Percentiles rank a stretch among this genome's conserved stretches.
phyloP scores from a whole-genome alignment of 805 yeast species.

The Kregervanrija fluxuum region DNA sequence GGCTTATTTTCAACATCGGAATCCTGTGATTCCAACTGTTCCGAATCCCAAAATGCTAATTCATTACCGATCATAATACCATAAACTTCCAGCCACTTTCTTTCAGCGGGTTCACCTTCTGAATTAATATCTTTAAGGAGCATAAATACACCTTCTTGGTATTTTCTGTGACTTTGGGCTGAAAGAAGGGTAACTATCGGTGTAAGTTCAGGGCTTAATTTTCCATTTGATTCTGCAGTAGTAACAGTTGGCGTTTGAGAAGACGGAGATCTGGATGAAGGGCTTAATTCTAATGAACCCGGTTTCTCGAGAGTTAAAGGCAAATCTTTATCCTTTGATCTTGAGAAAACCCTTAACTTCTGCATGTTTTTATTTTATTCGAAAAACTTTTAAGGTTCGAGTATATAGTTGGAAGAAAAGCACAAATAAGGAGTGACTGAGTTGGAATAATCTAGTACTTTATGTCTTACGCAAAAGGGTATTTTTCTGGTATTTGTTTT shows the following conservation, averaged over 20 bases:
- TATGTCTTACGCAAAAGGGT: too few species aligned
- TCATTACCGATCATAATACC: slow-evolving; percentile 89
- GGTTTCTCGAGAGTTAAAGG: slow-evolving; percentile 4
- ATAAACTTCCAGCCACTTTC: slow-evolving; percentile 89
- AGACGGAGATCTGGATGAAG: slow-evolving; percentile 4
- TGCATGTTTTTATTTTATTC: slow-evolving; percentile 11
- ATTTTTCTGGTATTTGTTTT: neutral
- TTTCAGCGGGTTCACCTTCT: slow-evolving; percentile 79
- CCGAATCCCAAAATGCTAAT: slow-evolving; percentile 87
- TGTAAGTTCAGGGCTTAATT: slow-evolving; percentile 35
- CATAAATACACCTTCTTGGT: slow-evolving; percentile 72
- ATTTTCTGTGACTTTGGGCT: slow-evolving; percentile 69
- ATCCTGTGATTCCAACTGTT: slow-evolving; percentile 40
- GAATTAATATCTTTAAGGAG: slow-evolving; percentile 64
- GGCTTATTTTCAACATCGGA: slow-evolving; percentile 38
- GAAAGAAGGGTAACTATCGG: slow-evolving; percentile 71
- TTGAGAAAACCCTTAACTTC: slow-evolving; percentile 20
- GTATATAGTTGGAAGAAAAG: neutral
- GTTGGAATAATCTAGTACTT: too few species aligned
- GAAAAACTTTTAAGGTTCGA: neutral
- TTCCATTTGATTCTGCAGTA: slow-evolving; percentile 25
- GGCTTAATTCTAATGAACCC: neutral
- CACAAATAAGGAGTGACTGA: neutral
- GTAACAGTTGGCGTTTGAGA: slow-evolving; percentile 8
- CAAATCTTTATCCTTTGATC: slow-evolving; percentile 6